These are phyloP conservation scores for Erigeron philadelphicus DNA, from an alignment of 140 eudicot genomes.

Conservation along the genomic window DNA sequence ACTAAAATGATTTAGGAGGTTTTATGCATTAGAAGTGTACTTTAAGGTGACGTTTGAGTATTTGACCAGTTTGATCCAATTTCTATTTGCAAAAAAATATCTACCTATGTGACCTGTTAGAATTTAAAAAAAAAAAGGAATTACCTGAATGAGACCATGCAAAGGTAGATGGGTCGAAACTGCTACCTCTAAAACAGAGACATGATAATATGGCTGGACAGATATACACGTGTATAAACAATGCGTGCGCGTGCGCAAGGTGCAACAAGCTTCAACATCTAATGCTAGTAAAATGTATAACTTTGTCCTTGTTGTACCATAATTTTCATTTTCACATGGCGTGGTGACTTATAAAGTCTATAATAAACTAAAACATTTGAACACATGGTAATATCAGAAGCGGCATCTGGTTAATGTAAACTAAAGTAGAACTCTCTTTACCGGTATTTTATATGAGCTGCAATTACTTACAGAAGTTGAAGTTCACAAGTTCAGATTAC, in stretches of 20 bases:
- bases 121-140: not conserved
- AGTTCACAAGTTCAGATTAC: not conserved
- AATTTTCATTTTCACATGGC: not conserved
- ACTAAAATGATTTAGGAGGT: conserved; percentile 1
- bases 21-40: conserved; percentile 5
- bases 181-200: not conserved
- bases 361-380: conserved; percentile 4
- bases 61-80: not conserved
- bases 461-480: not conserved
- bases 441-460: not conserved
- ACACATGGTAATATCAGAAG: not conserved
- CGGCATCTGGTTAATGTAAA: conserved; percentile 1
- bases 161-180: not conserved
- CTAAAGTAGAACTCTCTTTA: conserved; percentile 10
- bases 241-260: not conserved
- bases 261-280: not conserved
- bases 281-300: not conserved
- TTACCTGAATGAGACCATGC: not conserved
- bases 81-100: not conserved
- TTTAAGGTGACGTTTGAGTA: not conserved
- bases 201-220: not conserved
- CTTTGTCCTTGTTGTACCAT: not conserved
- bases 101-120: not conserved
- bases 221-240: not conserved
- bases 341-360: not conserved